Percentiles rank a stretch among this genome's conserved stretches.
These are phyloP conservation scores for Leishmania guyanensis DNA, from an alignment of 208 protist species.

Conservation along the genomic window DNA sequence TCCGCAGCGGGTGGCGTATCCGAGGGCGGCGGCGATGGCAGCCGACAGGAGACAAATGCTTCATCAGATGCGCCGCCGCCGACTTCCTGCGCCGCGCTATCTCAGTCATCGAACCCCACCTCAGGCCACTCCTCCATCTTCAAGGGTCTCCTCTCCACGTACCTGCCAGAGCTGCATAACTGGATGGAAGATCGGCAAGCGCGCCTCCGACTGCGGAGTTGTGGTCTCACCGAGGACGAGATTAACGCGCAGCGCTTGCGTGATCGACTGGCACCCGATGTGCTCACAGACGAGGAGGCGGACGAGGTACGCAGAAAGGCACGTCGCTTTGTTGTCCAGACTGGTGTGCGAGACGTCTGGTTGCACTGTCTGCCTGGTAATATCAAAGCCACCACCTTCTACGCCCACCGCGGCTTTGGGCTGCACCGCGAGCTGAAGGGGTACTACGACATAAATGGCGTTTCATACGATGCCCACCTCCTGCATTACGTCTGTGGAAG, in stretches of 20 bases:
- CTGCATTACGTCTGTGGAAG: slow-evolving; percentile 25
- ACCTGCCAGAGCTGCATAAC: slow-evolving; percentile 18
- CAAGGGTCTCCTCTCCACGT: slow-evolving; percentile 9
- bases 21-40: not conserved
- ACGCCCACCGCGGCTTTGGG: slow-evolving; percentile 56
- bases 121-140: not conserved
- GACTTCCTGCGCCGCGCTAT: not conserved
- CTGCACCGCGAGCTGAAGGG: slow-evolving; percentile 30
- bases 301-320: slow-evolving; percentile 25
- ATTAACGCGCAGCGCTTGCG: slow-evolving; percentile 26
- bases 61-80: not conserved
- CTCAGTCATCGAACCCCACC: not conserved
- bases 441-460: slow-evolving; percentile 62
- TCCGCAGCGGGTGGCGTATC: not conserved
- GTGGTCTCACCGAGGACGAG: slow-evolving; percentile 24
- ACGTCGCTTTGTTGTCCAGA: slow-evolving; percentile 37
- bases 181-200: slow-evolving; percentile 32
- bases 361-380: slow-evolving; percentile 72
- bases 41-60: not conserved
- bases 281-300: slow-evolving; percentile 30
- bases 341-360: slow-evolving; percentile 71
- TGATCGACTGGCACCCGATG: slow-evolving; percentile 13
- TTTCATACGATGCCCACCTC: slow-evolving; percentile 28
- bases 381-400: slow-evolving; percentile 45
- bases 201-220: slow-evolving; percentile 19